A percentile compares a stretch with the other conserved stretches of the same genome.
Conservation (phyloP, 2,329 filamentous ascomycete genomes). For the Lecanicillium sp. region DNA sequence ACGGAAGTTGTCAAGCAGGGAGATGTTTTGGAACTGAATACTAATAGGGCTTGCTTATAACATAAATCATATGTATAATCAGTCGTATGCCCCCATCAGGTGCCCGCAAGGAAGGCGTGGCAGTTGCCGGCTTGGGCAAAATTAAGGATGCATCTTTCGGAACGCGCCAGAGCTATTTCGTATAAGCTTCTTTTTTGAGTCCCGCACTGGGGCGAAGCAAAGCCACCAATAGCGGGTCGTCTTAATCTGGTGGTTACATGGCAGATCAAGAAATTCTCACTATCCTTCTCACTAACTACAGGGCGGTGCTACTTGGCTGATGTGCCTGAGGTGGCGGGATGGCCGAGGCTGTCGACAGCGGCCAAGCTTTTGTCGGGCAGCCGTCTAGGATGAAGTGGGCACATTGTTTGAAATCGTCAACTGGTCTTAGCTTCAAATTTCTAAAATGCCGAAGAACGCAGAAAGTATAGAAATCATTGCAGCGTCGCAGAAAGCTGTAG, state of each 20-base stretch:
- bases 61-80: too few relatives aligned
- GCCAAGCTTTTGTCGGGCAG: conserved; percentile 1
- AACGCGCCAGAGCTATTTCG: background rate
- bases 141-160: too few relatives aligned
- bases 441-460: background rate
- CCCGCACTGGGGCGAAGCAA: background rate
- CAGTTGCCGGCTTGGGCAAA: too few relatives aligned
- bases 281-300: background rate
- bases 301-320: background rate
- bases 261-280: background rate
- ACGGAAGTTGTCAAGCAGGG: background rate
- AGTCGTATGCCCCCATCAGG: too few relatives aligned
- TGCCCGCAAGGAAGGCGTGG: too few relatives aligned
- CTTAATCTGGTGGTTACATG: background rate
- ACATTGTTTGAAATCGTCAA: background rate
- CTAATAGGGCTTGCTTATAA: too few relatives aligned
- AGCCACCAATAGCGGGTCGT: background rate
- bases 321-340: conserved; percentile 1
- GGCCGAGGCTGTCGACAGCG: background rate
- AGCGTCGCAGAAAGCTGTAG: background rate
- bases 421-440: background rate
- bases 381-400: background rate
- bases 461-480: background rate
- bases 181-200: conserved; percentile 1
- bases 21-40: too few relatives aligned